A percentile compares a stretch with the other conserved stretches of the same genome.
Evolutionary conservation across 2,329 filamentous ascomycete genomes (phyloP).

Genomic region (Botrytis aclada): DNA sequence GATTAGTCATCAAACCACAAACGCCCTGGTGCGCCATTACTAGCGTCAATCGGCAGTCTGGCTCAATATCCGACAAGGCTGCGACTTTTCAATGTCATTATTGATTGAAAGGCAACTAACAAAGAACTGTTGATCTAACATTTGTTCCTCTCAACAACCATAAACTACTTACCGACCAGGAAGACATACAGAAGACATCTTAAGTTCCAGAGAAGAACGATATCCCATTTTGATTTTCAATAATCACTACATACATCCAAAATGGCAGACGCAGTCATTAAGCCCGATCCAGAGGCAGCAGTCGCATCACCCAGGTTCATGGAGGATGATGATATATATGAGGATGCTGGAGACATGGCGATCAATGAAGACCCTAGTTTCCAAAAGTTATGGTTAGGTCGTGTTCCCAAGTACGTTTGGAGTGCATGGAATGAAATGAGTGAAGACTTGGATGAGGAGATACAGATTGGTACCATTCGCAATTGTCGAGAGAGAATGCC

Average conservation of each 20-base stretch:
- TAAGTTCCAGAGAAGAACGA: neutral
- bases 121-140: neutral
- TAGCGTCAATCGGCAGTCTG: neutral
- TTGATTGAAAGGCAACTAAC: neutral
- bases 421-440: slow-evolving; percentile 68
- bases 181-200: neutral
- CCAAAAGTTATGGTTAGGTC: slow-evolving; percentile 64
- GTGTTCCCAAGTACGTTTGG: slow-evolving; percentile 77
- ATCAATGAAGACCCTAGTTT: slow-evolving; percentile 43
- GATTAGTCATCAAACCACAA: slow-evolving; percentile 8
- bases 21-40: too few relatives aligned
- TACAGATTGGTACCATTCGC: slow-evolving; percentile 71
- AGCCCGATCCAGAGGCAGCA: slow-evolving; percentile 48
- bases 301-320: slow-evolving; percentile 44
- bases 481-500: slow-evolving; percentile 47
- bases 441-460: slow-evolving; percentile 71
- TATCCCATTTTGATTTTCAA: neutral
- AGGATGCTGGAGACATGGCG: slow-evolving; percentile 63
- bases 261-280: slow-evolving; percentile 42
- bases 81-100: neutral
- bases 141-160: slow-evolving; percentile 3
- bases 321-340: slow-evolving; percentile 66
- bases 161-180: neutral
- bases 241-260: slow-evolving; percentile 12
- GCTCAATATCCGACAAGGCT: slow-evolving; percentile 15